These are phyloP conservation scores for Plasmodium gaboni DNA, from an alignment of 169 alveolate species.

Conservation along the genomic window DNA sequence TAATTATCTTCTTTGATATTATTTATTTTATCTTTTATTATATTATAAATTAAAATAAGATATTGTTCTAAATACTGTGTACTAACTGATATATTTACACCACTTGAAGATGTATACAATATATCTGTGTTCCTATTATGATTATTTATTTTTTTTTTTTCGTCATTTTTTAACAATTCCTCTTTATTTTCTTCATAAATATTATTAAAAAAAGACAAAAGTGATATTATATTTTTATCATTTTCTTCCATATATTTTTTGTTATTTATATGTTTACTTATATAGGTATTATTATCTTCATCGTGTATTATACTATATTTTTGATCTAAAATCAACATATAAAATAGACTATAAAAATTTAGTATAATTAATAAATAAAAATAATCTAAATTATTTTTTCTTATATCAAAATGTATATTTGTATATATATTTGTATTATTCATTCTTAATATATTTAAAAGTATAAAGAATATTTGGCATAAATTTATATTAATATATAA, in stretches of 20 bases:
- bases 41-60: slow-evolving; percentile 7
- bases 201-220: background rate
- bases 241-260: background rate
- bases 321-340: background rate
- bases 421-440: slow-evolving; percentile 46
- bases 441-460: slow-evolving; percentile 38
- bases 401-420: slow-evolving; percentile 31
- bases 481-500: slow-evolving; percentile 12
- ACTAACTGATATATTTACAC: background rate
- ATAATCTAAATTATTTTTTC: slow-evolving; percentile 57
- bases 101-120: background rate
- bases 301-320: background rate
- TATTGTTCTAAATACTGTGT: slow-evolving; percentile 16
- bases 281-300: background rate
- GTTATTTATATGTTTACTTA: background rate
- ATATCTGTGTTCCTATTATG: background rate
- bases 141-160: background rate
- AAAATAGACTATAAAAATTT: slow-evolving; percentile 33
- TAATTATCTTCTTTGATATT: slow-evolving; percentile 14
- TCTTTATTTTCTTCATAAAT: slow-evolving; percentile 8
- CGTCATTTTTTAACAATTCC: background rate
- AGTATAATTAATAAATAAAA: slow-evolving; percentile 46
- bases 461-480: slow-evolving; percentile 42
- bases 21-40: background rate
- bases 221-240: background rate